A percentile compares a stretch with the other conserved stretches of the same genome.
These are phyloP conservation scores for Luffa aegyptiaca DNA, from an alignment of 306 rosid species.

Conservation along the genomic window DNA sequence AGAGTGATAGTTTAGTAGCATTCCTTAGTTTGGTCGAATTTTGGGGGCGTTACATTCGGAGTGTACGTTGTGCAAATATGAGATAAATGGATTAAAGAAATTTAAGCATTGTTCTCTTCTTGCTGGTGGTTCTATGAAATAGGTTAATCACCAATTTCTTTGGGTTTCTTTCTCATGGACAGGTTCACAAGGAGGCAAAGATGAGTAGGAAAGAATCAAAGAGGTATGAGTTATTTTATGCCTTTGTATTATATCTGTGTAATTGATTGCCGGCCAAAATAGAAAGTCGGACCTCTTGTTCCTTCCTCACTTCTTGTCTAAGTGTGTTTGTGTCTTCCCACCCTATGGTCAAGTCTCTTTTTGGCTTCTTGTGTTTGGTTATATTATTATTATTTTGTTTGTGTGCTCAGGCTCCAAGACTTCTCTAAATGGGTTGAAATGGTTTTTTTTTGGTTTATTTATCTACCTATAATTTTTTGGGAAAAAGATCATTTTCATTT, in stretches of 20 bases:
- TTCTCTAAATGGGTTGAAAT: neutral
- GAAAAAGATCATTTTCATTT: neutral
- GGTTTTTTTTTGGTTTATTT: neutral
- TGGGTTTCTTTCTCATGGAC: neutral
- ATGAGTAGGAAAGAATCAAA: neutral
- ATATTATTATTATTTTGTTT: neutral
- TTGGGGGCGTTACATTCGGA: too few relatives aligned
- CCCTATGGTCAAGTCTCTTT: neutral
- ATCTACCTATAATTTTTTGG: neutral
- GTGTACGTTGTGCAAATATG: neutral
- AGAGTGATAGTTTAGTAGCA: too few relatives aligned
- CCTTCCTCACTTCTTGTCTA: neutral
- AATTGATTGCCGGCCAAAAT: neutral
- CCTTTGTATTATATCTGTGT: neutral
- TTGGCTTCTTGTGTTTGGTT: neutral
- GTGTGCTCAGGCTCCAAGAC: neutral
- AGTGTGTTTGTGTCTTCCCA: neutral
- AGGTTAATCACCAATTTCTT: neutral
- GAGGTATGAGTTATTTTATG: slow-evolving; percentile 1
- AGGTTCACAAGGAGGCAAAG: slow-evolving; percentile 4
- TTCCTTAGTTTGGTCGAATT: too few relatives aligned
- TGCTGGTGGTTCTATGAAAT: neutral
- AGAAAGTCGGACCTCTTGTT: neutral
- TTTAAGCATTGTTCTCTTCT: neutral
- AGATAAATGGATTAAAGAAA: neutral